A percentile compares a stretch with the other conserved stretches of the same genome.
Conservation (phyloP, 306 rosid species). For the Mimosa pudica region DNA sequence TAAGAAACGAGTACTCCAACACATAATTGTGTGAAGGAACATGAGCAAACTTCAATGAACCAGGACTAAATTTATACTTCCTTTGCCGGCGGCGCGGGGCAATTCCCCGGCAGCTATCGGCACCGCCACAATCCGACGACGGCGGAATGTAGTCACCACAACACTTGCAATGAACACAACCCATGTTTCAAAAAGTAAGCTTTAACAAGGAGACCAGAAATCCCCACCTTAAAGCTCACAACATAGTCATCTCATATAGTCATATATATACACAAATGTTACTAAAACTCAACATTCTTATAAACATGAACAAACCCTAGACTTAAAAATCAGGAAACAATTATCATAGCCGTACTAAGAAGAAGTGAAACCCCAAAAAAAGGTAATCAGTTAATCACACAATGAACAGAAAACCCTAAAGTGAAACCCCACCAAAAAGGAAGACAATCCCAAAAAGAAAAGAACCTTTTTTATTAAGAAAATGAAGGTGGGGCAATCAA, state of each 20-base stretch:
- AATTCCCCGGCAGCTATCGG: slow-evolving; percentile 34
- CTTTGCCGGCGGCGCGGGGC: slow-evolving; percentile 43
- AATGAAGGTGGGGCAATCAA: slow-evolving; percentile 26
- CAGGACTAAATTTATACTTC: slow-evolving; percentile 50
- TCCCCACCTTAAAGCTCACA: slow-evolving; percentile 9
- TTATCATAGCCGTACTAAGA: slow-evolving; percentile 7
- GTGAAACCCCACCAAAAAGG: background rate
- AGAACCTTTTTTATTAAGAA: background rate
- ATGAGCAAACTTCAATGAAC: slow-evolving; percentile 55
- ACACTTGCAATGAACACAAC: slow-evolving; percentile 79
- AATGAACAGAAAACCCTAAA: slow-evolving; percentile 39
- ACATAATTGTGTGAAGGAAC: slow-evolving; percentile 73
- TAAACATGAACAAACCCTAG: slow-evolving; percentile 29
- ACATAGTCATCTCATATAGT: background rate
- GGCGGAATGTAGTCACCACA: slow-evolving; percentile 48
- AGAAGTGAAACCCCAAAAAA: background rate
- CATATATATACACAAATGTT: background rate
- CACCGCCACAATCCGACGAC: slow-evolving; percentile 47
- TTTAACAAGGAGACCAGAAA: slow-evolving; percentile 13
- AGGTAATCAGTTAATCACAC: background rate
- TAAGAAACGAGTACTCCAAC: slow-evolving; percentile 65
- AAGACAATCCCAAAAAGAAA: slow-evolving; percentile 12
- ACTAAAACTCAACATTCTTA: slow-evolving; percentile 36
- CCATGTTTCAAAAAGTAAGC: slow-evolving; percentile 52
- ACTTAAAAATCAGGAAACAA: slow-evolving; percentile 11